Base-by-base conservation (phyloP, 2,329 filamentous ascomycete species). In the Lasiodiplodia sp. region DNA sequence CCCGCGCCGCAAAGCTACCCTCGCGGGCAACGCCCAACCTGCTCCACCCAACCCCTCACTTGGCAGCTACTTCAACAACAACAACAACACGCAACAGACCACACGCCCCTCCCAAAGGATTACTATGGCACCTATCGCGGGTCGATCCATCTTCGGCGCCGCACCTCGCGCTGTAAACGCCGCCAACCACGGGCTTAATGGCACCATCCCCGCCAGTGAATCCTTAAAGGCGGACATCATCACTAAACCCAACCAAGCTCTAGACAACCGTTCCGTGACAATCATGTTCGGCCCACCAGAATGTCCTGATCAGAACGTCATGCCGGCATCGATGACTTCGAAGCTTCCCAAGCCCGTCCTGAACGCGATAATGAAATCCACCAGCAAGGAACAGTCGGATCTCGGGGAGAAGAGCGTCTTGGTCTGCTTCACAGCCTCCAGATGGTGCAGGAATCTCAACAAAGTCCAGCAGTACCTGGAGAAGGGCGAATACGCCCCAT, bases 281-380 rank as follows among this genome's bases (percentile, higher is more conserved):
- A 34, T 62, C 3, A 51, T 34, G 58, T 62, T 49, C 58, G 58
- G 58, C 11, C 58, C 58, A 10, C 10, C 58, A 5, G 12, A 31
- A 1, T 14, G 4, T 11, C 58, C 40, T 21, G 56, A 60, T 3
- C 40, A 51, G 14, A 34, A 34, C 40, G 2, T 62, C 25, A 62
- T 62, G 40, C 16, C 40, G 18, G 18, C 58, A 7, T 5, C 16
- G 8, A 25, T 21, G 10, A 44, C 40, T 4, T 25, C 58, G 7
- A 62, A 62, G 25, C 58, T 62, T 16, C 58, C 58, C 3, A 51
- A 34, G 28, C 16, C 47, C 10, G 58, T 62, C 18, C 3, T 62
- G 25, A 3, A 10, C 16, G 28, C 16, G 4, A 49, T 62, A 8
- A 49, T 28, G 25, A 44, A 44, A 16, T 62, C 58, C 8, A 62